Conservation (phyloP, 176 grass and related monocot genomes). For the Raddia distichophylla region DNA sequence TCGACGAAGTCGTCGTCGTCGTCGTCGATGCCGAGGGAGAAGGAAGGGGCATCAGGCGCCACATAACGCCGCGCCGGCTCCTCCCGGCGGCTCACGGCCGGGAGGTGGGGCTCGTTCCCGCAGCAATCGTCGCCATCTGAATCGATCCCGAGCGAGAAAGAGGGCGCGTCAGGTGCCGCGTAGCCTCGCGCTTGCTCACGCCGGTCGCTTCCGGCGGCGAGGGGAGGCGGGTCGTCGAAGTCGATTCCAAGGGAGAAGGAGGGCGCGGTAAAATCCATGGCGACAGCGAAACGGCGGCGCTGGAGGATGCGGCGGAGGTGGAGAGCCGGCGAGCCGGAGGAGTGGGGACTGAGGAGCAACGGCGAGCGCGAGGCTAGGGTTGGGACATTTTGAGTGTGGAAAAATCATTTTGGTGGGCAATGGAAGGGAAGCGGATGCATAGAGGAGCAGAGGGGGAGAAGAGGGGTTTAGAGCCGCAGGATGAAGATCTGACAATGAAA, state of each 20-base stretch:
- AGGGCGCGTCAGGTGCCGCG: constrained; percentile 38
- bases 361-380: background rate
- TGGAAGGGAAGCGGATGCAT: too few relatives aligned
- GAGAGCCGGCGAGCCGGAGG: background rate
- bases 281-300: background rate
- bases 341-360: background rate
- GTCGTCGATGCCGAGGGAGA: constrained; percentile 21
- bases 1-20: constrained; percentile 35
- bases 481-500: background rate
- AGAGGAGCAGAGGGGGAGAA: background rate
- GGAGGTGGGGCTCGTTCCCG: background rate
- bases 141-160: constrained; percentile 44
- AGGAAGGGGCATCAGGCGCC: constrained; percentile 43
- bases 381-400: background rate
- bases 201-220: background rate
- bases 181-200: background rate
- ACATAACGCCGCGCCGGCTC: background rate
- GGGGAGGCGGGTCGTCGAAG: background rate
- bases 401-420: constrained; percentile 6
- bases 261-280: constrained; percentile 65
- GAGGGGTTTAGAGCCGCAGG: background rate
- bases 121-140: constrained; percentile 6
- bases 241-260: constrained; percentile 71
- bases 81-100: background rate
- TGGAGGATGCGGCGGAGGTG: background rate